phyloP scores from a whole-genome alignment of 805 yeast genomes.

The Yarrowia deformans region DNA sequence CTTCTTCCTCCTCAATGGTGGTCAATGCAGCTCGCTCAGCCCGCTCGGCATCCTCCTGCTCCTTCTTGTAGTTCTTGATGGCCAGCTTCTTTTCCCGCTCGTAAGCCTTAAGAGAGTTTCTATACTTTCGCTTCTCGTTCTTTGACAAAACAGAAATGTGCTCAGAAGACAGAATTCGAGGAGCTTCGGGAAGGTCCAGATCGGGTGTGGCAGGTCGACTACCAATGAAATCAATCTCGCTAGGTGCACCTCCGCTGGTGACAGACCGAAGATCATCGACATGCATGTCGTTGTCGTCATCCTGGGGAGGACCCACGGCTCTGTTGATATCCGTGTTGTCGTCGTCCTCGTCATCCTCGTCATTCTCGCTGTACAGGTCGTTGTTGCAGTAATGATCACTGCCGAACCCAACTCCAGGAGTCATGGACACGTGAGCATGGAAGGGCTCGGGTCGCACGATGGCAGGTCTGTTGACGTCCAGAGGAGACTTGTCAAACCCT shows the following conservation, averaged over 20 bases:
- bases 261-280: conserved; percentile 26
- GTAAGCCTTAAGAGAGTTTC: conserved; percentile 32
- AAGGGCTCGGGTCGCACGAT: conserved; percentile 15
- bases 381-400: background rate
- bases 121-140: conserved; percentile 32
- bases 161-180: conserved; percentile 29
- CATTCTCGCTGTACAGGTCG: background rate
- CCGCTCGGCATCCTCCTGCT: conserved; percentile 27
- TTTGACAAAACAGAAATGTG: conserved; percentile 23
- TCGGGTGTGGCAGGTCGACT: conserved; percentile 37
- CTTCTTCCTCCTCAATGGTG: conserved; percentile 20
- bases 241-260: conserved; percentile 19
- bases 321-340: background rate
- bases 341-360: background rate
- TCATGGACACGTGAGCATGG: conserved; percentile 20
- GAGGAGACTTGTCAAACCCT: conserved; percentile 14
- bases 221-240: conserved; percentile 26
- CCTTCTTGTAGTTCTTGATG: conserved; percentile 32
- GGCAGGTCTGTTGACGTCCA: conserved; percentile 2
- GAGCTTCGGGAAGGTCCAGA: conserved; percentile 19
- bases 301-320: conserved; percentile 10
- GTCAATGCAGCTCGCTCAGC: conserved; percentile 3
- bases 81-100: conserved; percentile 31
- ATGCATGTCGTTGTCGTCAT: conserved; percentile 11
- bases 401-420: conserved; percentile 17